phyloP scores from a whole-genome alignment of 495 filamentous ascomycete species.

The Hyaloscypha bicolor region DNA sequence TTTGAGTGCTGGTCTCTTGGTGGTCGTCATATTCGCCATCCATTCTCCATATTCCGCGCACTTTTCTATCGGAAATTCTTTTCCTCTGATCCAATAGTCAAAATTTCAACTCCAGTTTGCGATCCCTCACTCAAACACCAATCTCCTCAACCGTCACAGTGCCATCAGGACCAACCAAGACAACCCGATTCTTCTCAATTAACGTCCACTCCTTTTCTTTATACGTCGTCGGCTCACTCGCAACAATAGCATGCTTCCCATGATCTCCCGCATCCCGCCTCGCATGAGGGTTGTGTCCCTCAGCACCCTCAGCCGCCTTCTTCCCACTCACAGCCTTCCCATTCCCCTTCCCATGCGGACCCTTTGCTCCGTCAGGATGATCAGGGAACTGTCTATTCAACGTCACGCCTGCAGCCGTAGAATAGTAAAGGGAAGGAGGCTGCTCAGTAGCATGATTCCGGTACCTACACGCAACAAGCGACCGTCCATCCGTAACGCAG shows the following conservation, averaged over 20 bases:
- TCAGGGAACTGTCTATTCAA: slow-evolving; percentile 51
- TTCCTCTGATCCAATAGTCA: not conserved
- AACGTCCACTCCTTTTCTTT: slow-evolving; percentile 48
- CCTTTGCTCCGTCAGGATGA: slow-evolving; percentile 40
- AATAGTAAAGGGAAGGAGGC: slow-evolving; percentile 51
- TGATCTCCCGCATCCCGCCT: slow-evolving; percentile 28
- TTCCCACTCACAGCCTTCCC: slow-evolving; percentile 13
- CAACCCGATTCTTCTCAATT: slow-evolving; percentile 43
- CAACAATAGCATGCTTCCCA: slow-evolving; percentile 51
- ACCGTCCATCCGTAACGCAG: slow-evolving; percentile 42
- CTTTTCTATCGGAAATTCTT: not conserved
- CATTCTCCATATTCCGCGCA: no score
- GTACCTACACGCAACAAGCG: slow-evolving; percentile 47
- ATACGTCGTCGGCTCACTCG: slow-evolving; percentile 53
- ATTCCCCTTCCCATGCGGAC: slow-evolving; percentile 32
- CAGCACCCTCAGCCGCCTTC: not conserved
- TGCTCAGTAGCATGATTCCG: slow-evolving; percentile 49
- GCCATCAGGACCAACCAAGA: slow-evolving; percentile 26
- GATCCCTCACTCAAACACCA: not conserved
- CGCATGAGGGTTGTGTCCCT: slow-evolving; percentile 23
- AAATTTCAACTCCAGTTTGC: not conserved
- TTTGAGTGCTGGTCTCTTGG: no score
- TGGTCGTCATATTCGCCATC: no score
- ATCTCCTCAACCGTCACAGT: slow-evolving; percentile 14
- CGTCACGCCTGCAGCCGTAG: slow-evolving; percentile 47